phyloP scores from a whole-genome alignment of 345 rosid species.

The Clausena lansium region DNA sequence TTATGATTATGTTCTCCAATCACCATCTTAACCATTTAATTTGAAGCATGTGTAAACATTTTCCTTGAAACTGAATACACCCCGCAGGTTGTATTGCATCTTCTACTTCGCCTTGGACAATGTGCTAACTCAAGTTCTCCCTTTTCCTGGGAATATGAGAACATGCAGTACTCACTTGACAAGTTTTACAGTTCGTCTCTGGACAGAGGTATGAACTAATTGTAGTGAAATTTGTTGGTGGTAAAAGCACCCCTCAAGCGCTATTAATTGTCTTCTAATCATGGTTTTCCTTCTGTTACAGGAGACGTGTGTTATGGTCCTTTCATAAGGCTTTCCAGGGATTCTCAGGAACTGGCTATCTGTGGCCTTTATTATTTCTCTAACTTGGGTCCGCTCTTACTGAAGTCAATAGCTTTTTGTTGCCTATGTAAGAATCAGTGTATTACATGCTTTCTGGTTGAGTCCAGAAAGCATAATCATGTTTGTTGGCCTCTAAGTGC shows the following conservation, averaged over 20 bases:
- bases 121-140: conserved; percentile 40
- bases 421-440: conserved; percentile 55
- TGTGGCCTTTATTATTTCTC: conserved; percentile 69
- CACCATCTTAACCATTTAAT: background rate
- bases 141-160: conserved; percentile 49
- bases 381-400: conserved; percentile 39
- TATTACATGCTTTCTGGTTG: conserved; percentile 1
- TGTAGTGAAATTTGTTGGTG: background rate
- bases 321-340: conserved; percentile 61
- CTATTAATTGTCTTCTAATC: conserved; percentile 2
- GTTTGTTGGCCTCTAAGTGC: background rate
- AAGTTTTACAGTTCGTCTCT: conserved; percentile 52
- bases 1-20: background rate
- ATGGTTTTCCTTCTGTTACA: conserved; percentile 23
- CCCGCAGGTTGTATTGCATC: conserved; percentile 61
- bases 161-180: conserved; percentile 39
- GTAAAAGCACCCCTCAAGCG: background rate
- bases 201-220: conserved; percentile 45
- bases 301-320: conserved; percentile 64
- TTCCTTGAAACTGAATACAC: conserved; percentile 13
- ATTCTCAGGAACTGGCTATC: conserved; percentile 63
- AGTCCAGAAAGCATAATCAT: background rate
- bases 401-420: conserved; percentile 63
- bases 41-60: conserved; percentile 5
- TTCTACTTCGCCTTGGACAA: conserved; percentile 69